Base-by-base conservation (phyloP, 2,329 filamentous ascomycete species). In the Aspergillus tanneri region DNA sequence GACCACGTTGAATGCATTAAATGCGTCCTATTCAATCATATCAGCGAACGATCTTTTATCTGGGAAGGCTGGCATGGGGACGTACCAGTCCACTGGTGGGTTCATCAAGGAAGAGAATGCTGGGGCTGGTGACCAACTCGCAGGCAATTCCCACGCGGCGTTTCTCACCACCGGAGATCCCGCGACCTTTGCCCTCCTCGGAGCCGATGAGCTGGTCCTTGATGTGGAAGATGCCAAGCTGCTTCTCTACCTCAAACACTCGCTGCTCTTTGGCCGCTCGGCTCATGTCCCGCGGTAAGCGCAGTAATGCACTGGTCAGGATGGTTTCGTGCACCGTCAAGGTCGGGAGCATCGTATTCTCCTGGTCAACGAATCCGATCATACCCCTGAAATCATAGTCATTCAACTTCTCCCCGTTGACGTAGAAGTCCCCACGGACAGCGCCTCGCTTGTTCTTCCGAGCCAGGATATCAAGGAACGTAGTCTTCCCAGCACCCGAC, bases 321-420 rank as follows among this genome's bases (percentile, higher is more conserved):
- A 99, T 99, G 0, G 93, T 99, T 71, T 99, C 93, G 68, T 99
- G 93, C 7, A 99, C 93, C 0, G 93, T 99, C 58, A 99, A 76
- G 0, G 93, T 99, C 0, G 93, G 86, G 35, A 99, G 78, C 85
- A 99, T 92, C 4, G 92, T 95, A 65, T 99, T 93, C 65, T 99
- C 93, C 72, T 99, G 93, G 61, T 99, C 93, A 32, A 99, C 93
- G 61, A 97, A 99, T 18, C 95, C 93, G 56, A 96, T 87, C 43
- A 97, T 90, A 53, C 84, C 91, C 65, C 88, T 89, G 73, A 93
- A 99, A 54, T 96, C 89, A 23, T 81, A 70, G 66, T 96, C 89
- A 24, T 77, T 78, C 28, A 97, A 85, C 67, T 88, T 92, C 68
- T 97, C 90, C 25, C 93, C 95, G 58, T 97, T 97, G 62, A 99